phyloP scores from a whole-genome alignment of 2,329 filamentous ascomycete species.

The Fusarium sarcochroum region DNA sequence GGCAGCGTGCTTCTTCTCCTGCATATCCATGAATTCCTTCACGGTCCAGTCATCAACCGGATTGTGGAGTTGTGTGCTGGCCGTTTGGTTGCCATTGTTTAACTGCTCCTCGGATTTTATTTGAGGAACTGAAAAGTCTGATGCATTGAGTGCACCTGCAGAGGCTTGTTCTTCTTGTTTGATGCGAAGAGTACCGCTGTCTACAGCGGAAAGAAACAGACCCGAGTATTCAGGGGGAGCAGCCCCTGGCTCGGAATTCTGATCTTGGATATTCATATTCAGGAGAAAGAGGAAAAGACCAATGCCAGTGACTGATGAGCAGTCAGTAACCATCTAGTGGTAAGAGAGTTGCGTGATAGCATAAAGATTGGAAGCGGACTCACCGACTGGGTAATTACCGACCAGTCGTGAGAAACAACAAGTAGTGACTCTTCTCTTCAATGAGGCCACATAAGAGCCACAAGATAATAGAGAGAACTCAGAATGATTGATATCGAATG shows the following conservation, averaged over 20 bases:
- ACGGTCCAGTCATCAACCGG: background rate
- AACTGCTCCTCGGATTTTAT: background rate
- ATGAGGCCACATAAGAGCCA: too few species aligned
- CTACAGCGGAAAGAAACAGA: background rate
- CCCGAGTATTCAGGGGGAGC: too few species aligned
- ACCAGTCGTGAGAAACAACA: too few species aligned
- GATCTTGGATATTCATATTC: background rate
- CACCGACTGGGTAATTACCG: too few species aligned
- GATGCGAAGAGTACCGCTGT: background rate
- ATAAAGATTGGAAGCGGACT: too few species aligned
- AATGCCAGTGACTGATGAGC: too few species aligned
- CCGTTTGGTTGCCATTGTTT: background rate
- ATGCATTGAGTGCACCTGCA: background rate
- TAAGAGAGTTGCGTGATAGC: too few species aligned
- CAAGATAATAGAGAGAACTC: too few species aligned
- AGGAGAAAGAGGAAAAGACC: background rate
- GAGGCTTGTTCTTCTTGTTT: background rate
- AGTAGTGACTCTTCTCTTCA: too few species aligned
- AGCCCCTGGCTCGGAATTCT: background rate
- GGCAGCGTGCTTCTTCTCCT: background rate
- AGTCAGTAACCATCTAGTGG: too few species aligned
- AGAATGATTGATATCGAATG: too few species aligned
- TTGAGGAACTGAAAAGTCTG: too few species aligned
- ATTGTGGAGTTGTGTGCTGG: rapidly evolving
- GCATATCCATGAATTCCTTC: background rate